A percentile compares a stretch with the other conserved stretches of the same genome.
Evolutionary conservation across 2,329 filamentous ascomycete genomes (phyloP).

Genomic region (Sphaerulina populicola): DNA sequence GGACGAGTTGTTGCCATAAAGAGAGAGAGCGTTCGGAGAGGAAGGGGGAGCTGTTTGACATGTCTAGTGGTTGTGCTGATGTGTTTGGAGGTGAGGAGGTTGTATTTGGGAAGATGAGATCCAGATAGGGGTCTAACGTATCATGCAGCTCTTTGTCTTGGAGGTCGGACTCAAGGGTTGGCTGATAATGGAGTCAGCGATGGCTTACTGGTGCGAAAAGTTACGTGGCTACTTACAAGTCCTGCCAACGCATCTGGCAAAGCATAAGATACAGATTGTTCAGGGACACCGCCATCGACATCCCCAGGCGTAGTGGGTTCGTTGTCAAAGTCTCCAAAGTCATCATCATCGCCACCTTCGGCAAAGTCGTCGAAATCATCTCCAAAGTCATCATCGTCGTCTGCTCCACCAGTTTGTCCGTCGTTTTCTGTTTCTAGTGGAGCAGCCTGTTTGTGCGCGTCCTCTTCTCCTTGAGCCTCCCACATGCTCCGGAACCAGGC

Average conservation of each 20-base stretch:
- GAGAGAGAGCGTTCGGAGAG: slow-evolving; percentile 79
- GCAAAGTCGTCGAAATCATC: slow-evolving; percentile 62
- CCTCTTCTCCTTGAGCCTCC: slow-evolving; percentile 21
- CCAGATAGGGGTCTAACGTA: slow-evolving; percentile 58
- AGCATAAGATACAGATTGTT: slow-evolving; percentile 28
- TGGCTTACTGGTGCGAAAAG: neutral
- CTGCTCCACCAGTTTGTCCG: slow-evolving; percentile 44
- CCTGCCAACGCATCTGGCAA: slow-evolving; percentile 36
- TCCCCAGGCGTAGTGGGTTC: slow-evolving; percentile 26
- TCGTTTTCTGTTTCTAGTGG: slow-evolving; percentile 9
- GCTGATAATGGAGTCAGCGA: slow-evolving; percentile 28
- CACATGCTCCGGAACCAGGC: slow-evolving; percentile 31
- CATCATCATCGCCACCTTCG: slow-evolving; percentile 41
- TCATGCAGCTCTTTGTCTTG: slow-evolving; percentile 51
- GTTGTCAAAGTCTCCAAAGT: slow-evolving; percentile 46
- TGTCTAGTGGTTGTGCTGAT: slow-evolving; percentile 25
- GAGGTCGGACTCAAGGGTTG: slow-evolving; percentile 21
- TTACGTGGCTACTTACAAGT: slow-evolving; percentile 41
- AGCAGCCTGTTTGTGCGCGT: slow-evolving; percentile 11
- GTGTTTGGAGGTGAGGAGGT: slow-evolving; percentile 27
- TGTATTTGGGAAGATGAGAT: slow-evolving; percentile 55
- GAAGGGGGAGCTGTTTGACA: slow-evolving; percentile 51
- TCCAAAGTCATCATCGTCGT: slow-evolving; percentile 62
- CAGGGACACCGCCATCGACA: slow-evolving; percentile 17
- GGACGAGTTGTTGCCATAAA: slow-evolving; percentile 91